Percentiles rank a stretch among this genome's conserved stretches.
Conservation (phyloP, 2,329 filamentous ascomycete species). For the Neofusicoccum parvum region DNA sequence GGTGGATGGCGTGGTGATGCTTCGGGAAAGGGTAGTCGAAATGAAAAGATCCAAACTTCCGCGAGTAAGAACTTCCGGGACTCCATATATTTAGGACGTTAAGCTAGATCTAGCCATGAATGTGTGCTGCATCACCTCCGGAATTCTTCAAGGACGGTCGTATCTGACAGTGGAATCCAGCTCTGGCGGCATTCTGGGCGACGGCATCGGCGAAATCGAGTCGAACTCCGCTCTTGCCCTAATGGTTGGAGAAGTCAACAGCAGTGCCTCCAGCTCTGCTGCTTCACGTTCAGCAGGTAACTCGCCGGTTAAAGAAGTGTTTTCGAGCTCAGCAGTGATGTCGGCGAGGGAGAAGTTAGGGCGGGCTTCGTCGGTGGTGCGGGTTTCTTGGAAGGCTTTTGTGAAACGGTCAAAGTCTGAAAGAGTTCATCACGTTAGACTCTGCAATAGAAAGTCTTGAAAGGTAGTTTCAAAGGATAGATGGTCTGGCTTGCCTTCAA, state of each 20-base stretch:
- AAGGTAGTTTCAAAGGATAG: no score
- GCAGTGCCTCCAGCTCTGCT: not conserved
- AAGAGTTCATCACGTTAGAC: not conserved
- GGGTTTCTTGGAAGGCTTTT: not conserved
- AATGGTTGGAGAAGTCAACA: not conserved
- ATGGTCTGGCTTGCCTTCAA: not conserved
- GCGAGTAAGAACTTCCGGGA: no score
- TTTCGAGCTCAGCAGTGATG: not conserved
- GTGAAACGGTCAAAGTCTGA: constrained; percentile 3
- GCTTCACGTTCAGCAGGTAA: not conserved
- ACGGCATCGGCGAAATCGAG: not conserved
- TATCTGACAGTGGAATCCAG: not conserved
- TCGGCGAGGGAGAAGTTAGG: not conserved
- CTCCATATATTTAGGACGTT: no score
- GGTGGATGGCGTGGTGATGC: no score
- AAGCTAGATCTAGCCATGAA: not conserved
- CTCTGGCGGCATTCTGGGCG: not conserved
- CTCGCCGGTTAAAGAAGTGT: not conserved
- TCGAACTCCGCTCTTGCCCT: not conserved
- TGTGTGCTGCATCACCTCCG: not conserved
- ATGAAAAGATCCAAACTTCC: no score
- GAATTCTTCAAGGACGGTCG: not conserved
- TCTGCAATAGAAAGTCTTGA: no score
- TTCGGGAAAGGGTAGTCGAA: no score
- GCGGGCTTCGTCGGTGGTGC: not conserved